Conservation (phyloP, 805 yeast genomes). For the Wickerhamomyces ciferrii region DNA sequence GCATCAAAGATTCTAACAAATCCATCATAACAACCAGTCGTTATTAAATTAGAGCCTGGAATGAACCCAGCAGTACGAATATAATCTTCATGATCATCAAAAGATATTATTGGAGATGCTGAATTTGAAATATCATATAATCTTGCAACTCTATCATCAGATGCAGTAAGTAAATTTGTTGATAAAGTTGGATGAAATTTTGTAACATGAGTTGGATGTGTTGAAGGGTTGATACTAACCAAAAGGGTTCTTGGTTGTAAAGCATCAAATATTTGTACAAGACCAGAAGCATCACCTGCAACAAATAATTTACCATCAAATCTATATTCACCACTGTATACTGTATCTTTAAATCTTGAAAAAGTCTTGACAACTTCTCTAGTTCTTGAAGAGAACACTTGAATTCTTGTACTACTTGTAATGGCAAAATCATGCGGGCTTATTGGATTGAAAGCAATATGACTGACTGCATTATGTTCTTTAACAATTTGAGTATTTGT, state of each 20-base stretch:
- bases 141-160: conserved; percentile 85
- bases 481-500: conserved; percentile 83
- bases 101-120: conserved; percentile 63
- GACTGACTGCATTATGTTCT: conserved; percentile 88
- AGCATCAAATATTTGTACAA: conserved; percentile 88
- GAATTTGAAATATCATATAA: conserved; percentile 83
- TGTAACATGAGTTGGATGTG: conserved; percentile 90
- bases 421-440: conserved; percentile 91
- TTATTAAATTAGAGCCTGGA: conserved; percentile 75
- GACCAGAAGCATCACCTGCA: conserved; percentile 94
- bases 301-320: conserved; percentile 86
- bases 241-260: conserved; percentile 71
- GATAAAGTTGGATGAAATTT: conserved; percentile 79
- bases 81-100: conserved; percentile 80
- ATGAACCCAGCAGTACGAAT: conserved; percentile 78
- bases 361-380: conserved; percentile 86
- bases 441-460: conserved; percentile 80
- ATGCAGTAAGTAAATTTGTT: conserved; percentile 77
- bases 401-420: conserved; percentile 86
- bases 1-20: conserved; percentile 79
- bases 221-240: conserved; percentile 75
- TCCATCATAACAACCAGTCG: conserved; percentile 95
- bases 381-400: conserved; percentile 89
- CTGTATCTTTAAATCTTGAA: conserved; percentile 84
- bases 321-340: conserved; percentile 86